phyloP scores from a whole-genome alignment of 495 filamentous ascomycete genomes.

The Neurospora sp. region DNA sequence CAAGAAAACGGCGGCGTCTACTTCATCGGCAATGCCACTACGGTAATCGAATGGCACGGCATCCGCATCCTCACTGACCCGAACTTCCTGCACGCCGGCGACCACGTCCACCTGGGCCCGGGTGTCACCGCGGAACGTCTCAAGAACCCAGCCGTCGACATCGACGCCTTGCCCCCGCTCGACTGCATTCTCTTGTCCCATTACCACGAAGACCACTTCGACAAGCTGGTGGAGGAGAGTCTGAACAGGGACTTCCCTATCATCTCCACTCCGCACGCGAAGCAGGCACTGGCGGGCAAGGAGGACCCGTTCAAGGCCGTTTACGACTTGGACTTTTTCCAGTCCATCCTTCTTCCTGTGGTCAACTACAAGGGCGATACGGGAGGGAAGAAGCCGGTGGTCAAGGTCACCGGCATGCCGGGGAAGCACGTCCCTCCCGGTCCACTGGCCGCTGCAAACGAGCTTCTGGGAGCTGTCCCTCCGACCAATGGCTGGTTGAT shows the following conservation, averaged over 20 bases:
- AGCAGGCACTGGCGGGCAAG: constrained; percentile 36
- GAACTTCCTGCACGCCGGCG: constrained; percentile 61
- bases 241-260: constrained; percentile 51
- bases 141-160: constrained; percentile 51
- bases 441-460: constrained; percentile 39
- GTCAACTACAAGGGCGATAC: constrained; percentile 11
- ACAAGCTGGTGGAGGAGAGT: constrained; percentile 47
- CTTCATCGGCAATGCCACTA: constrained; percentile 61
- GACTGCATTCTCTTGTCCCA: constrained; percentile 55
- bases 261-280: constrained; percentile 56
- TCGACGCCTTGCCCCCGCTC: constrained; percentile 50
- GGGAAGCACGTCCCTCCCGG: constrained; percentile 58
- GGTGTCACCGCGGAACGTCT: constrained; percentile 43
- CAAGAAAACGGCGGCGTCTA: constrained; percentile 21
- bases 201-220: constrained; percentile 61
- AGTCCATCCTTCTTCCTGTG: constrained; percentile 44
- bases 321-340: constrained; percentile 43
- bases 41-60: constrained; percentile 53
- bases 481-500: constrained; percentile 67
- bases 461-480: constrained; percentile 48
- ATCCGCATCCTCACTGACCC: constrained; percentile 59
- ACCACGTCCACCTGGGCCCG: constrained; percentile 58
- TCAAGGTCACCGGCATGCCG: constrained; percentile 58
- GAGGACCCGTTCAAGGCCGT: constrained; percentile 46
- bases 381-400: constrained; percentile 14